Base-by-base conservation (phyloP, 352 stramenopile genomes). In the Globisporangium perplexum region DNA sequence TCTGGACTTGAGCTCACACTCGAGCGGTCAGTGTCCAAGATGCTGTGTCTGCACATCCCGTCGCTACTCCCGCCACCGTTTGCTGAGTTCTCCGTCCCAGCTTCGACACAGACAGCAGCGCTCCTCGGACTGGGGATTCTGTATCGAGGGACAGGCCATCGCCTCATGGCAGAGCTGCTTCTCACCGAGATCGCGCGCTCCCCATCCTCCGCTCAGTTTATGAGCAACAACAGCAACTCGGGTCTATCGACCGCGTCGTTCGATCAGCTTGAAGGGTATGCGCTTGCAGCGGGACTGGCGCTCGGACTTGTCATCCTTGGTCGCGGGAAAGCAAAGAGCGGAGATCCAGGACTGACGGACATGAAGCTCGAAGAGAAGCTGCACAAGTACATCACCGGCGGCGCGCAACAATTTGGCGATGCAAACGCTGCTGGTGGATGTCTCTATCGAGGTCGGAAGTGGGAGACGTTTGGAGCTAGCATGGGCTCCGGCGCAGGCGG, bases 11-110 rank as follows among this genome's bases (percentile, higher is more conserved):
- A 91, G 39, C 58, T 90, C 18, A 82, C 75, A 1, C 63, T 95
- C 10, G 82, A 94, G 53, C 80, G 93, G 24, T 92, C 90, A 7
- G 87, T 98, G 0, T 98, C 90, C 3, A 99, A 99, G 77, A 98
- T 99, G 92, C 72, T 99, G 2, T 99, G 94, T 66, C 78, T 99
- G 26, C 96, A 99, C 69, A 94, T 99, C 59, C 97, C 96, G 6
- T 97, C 93, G 14, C 73, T 99, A 23, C 82, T 99, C 4, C 96
- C 95, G 17, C 72, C 90, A 23, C 88, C 94, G 31, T 98, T 98
- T 60, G 85, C 89, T 23, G 89, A 97, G 23, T 98, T 99, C 69
- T 97, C 98, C 51, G 91, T 99, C 6, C 90, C 96, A 7, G 84
- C 86, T 22, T 88, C 94, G 10, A 97, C 97, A 22, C 96, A 99